Conservation (phyloP, 768 basidiomycete genomes). For the Mycena kentingensis region DNA sequence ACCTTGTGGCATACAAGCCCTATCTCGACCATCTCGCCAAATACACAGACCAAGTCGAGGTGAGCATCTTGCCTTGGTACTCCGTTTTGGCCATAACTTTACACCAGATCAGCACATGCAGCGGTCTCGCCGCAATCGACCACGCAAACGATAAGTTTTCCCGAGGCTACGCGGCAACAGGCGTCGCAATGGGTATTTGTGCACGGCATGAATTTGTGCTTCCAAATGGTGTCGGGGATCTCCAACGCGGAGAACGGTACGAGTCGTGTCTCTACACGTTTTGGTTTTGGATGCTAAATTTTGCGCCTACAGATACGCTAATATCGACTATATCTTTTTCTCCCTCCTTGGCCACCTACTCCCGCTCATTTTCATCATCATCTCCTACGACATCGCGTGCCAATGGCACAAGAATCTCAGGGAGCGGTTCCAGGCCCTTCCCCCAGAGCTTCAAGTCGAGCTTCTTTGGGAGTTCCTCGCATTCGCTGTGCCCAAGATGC, state of each 20-base stretch:
- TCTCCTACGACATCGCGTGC: slow-evolving; percentile 38
- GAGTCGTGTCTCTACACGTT: slow-evolving; percentile 1
- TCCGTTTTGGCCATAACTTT: background rate
- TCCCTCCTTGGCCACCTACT: slow-evolving; percentile 22
- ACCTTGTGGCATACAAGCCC: slow-evolving; percentile 5
- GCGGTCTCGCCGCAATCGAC: too few species aligned
- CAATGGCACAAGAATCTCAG: slow-evolving; percentile 30
- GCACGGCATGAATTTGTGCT: background rate
- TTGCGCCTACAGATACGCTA: slow-evolving; percentile 37
- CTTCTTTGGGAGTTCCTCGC: slow-evolving; percentile 7
- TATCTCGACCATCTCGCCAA: slow-evolving; percentile 20
- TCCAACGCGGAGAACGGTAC: background rate
- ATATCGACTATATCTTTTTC: slow-evolving; percentile 38
- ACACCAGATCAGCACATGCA: slow-evolving; percentile 9
- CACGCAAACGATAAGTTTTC: too few species aligned
- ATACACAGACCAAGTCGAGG: slow-evolving; percentile 8
- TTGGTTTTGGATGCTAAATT: background rate
- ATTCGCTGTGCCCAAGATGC: slow-evolving; percentile 33
- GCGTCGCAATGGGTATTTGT: slow-evolving; percentile 8
- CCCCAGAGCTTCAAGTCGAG: slow-evolving; percentile 12
- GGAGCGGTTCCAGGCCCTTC: slow-evolving; percentile 20
- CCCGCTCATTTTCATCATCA: slow-evolving; percentile 12
- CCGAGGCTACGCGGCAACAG: slow-evolving; percentile 1
- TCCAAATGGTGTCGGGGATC: background rate
- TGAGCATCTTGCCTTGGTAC: background rate